Evolutionary conservation across 768 basidiomycete species (phyloP).

Genomic region (Rossbeevera mucosa): DNA sequence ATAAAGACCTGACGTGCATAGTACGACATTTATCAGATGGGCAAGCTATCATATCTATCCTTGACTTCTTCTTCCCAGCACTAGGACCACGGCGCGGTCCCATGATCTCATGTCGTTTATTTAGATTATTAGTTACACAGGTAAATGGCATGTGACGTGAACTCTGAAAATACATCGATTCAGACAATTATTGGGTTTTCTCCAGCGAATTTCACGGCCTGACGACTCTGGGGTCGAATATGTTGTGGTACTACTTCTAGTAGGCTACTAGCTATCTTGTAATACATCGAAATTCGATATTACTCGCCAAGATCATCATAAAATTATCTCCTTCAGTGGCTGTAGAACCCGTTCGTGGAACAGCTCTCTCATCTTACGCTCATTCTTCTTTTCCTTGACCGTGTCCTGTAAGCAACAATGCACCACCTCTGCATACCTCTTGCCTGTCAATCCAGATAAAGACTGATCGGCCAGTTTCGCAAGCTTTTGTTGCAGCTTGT

Average conservation of each 20-base stretch:
- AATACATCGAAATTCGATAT: no score
- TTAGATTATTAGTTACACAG: no score
- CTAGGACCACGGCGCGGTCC: no score
- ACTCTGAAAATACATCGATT: no score
- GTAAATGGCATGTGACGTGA: no score
- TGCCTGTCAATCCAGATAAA: no score
- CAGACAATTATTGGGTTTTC: no score
- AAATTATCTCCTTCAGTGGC: neutral
- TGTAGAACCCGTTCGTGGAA: neutral
- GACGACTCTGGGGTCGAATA: no score
- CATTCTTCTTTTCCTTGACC: neutral
- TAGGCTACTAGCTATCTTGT: no score
- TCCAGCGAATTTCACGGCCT: no score
- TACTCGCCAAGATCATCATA: neutral
- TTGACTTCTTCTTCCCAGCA: constrained; percentile 1
- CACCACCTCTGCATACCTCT: neutral
- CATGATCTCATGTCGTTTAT: neutral
- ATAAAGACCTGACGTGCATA: neutral
- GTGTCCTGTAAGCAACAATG: neutral
- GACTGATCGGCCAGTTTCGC: no score
- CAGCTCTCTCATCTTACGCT: neutral
- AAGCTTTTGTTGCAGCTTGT: neutral
- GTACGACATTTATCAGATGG: neutral
- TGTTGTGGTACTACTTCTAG: no score
- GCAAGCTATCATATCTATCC: neutral